Base-by-base conservation (phyloP, 2,329 filamentous ascomycete species). In the Thelonectria rubi region DNA sequence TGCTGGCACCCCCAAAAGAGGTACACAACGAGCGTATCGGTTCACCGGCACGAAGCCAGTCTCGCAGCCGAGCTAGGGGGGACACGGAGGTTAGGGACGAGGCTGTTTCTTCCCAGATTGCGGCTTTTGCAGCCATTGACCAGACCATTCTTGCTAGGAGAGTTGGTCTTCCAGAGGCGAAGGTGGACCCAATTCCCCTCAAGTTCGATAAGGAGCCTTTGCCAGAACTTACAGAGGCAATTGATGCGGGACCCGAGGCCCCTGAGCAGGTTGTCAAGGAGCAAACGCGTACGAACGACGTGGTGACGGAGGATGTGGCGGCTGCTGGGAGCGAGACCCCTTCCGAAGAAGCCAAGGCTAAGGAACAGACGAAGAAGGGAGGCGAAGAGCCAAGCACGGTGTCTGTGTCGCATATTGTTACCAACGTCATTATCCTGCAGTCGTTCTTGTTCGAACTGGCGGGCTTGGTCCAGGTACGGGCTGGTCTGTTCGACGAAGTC, bases 391-490 rank as follows among this genome's bases (percentile, higher is more conserved):
- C 43, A 45, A 46, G 73, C 73, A 82, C 81, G 10, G 89, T 88
- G 8, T 92, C 89, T 8, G 86, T 95, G 5, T 92, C 90, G 42
- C 91, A 94, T 73, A 81, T 94, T 11, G 79, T 95, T 64, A 94
- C 91, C 6, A 95, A 94, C 74, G 86, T 91, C 42, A 86, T 94
- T 60, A 86, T 94, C 52, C 80, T 93, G 59, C 92, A 95, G 74
- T 90, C 91, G 37, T 95, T 95, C 73, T 77, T 94, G 51, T 82
- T 94, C 51, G 92, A 95, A 75, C 76, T 94, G 58, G 88, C 91
- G 2, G 90, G 90, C 24, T 76, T 94, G 69, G 82, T 93, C 60
- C 91, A 94, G 74, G 88, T 91, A 37, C 82, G 92, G 56, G 90
- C 89, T 21, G 88, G 88, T 12, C 75, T 94, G 49, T 94, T 94